Evolutionary conservation across 164 flowering plant genomes (phyloP).

Genomic region (Aristolochia californica): DNA sequence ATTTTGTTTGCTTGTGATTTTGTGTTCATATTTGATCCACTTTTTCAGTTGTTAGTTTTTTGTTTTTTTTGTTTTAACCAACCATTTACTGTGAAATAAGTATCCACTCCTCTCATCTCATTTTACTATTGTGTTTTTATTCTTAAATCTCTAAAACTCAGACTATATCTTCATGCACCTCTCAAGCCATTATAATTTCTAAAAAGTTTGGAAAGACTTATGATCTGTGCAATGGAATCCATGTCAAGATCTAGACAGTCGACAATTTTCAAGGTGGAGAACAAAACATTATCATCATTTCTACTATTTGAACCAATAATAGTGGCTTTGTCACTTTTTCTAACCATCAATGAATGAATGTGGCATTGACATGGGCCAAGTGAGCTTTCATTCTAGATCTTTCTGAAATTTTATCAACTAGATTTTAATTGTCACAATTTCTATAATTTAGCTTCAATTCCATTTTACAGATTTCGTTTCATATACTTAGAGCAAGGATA

Average conservation of each 20-base stretch:
- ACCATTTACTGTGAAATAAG: too few relatives aligned
- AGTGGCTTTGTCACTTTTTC: slow-evolving; percentile 28
- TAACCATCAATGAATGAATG: slow-evolving; percentile 29
- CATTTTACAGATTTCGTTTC: neutral
- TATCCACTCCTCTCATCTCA: too few relatives aligned
- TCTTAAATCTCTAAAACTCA: too few relatives aligned
- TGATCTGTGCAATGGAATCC: slow-evolving; percentile 9
- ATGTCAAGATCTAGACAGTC: slow-evolving; percentile 29
- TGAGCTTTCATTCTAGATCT: slow-evolving; percentile 4
- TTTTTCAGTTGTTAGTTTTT: too few relatives aligned
- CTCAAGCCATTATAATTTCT: slow-evolving; percentile 36
- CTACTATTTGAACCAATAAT: slow-evolving; percentile 27
- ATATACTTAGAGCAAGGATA: too few relatives aligned
- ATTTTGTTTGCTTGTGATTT: too few relatives aligned
- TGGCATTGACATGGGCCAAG: slow-evolving; percentile 46
- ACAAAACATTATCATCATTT: slow-evolving; percentile 26
- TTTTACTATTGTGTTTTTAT: too few relatives aligned
- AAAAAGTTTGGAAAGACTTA: slow-evolving; percentile 22
- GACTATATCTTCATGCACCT: slow-evolving; percentile 24
- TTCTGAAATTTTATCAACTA: neutral
- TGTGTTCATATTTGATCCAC: too few relatives aligned
- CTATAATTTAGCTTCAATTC: neutral
- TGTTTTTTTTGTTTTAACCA: too few relatives aligned
- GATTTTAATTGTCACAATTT: neutral
- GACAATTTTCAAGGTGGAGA: slow-evolving; percentile 56